A percentile compares a stretch with the other conserved stretches of the same genome.
phyloP scores from a whole-genome alignment of 2,329 filamentous ascomycete species.

The Aspergillus aculeatinus region DNA sequence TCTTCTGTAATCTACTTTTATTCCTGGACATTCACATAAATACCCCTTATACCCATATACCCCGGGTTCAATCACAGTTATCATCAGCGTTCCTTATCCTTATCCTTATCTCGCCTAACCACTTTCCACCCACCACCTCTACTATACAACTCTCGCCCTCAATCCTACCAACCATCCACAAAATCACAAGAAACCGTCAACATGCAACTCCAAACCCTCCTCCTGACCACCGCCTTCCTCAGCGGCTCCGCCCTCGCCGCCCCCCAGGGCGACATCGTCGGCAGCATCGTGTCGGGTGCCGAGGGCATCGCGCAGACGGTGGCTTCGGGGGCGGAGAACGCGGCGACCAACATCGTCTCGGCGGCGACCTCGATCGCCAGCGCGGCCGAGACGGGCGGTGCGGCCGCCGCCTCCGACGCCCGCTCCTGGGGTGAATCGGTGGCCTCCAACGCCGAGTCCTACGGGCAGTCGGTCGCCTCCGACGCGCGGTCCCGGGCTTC shows the following conservation, averaged over 20 bases:
- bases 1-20: neutral
- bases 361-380: constrained; percentile 20
- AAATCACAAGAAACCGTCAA: constrained; percentile 7
- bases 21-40: neutral
- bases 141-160: neutral
- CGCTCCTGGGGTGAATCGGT: constrained; percentile 8
- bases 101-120: neutral
- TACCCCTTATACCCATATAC: neutral
- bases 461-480: constrained; percentile 5
- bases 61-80: neutral
- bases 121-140: neutral
- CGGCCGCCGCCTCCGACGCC: constrained; percentile 10
- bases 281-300: constrained; percentile 20
- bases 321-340: constrained; percentile 17
- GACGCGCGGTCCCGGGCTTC: neutral
- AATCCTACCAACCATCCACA: neutral
- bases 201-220: constrained; percentile 29
- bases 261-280: constrained; percentile 16
- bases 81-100: neutral
- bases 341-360: constrained; percentile 15
- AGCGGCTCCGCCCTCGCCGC: constrained; percentile 24
- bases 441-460: constrained; percentile 16
- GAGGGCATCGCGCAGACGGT: constrained; percentile 9
- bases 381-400: constrained; percentile 17
- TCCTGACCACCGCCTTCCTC: constrained; percentile 25